These are phyloP conservation scores for Pichia sp. DNA, from an alignment of 1,139 yeast genomes.

Conservation along the genomic window DNA sequence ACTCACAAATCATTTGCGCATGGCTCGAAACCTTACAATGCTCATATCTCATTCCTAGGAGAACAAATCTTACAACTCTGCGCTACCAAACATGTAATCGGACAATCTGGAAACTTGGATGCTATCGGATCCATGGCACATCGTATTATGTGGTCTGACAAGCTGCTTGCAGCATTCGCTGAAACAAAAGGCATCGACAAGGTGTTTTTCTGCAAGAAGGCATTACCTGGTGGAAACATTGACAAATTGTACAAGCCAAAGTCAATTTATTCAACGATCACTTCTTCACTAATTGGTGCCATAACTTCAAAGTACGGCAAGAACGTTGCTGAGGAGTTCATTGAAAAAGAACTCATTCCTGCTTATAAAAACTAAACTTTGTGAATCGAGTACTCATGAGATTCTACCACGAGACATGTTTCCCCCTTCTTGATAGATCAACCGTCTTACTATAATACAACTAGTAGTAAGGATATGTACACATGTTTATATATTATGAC, in stretches of 20 bases:
- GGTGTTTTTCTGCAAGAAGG: conserved; percentile 65
- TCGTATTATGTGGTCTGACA: conserved; percentile 48
- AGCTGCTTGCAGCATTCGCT: conserved; percentile 51
- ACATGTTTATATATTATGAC: neutral
- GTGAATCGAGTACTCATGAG: neutral
- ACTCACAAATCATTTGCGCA: conserved; percentile 95
- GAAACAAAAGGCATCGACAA: conserved; percentile 45
- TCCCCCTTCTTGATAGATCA: neutral
- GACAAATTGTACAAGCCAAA: conserved; percentile 49
- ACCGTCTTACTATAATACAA: neutral
- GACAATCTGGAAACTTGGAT: conserved; percentile 49
- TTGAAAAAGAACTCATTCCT: conserved; percentile 43
- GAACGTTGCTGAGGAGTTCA: conserved; percentile 50
- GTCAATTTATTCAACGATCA: conserved; percentile 59
- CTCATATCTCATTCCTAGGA: conserved; percentile 78
- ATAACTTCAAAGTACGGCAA: conserved; percentile 68
- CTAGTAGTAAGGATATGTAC: neutral
- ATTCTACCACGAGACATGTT: neutral
- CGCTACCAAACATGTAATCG: conserved; percentile 40
- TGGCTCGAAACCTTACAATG: conserved; percentile 85
- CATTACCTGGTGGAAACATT: conserved; percentile 36
- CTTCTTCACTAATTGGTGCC: conserved; percentile 79
- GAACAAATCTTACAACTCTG: conserved; percentile 61
- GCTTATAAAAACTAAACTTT: conserved; percentile 14
- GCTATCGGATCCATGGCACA: conserved; percentile 55